Evolutionary conservation across 2,329 filamentous ascomycete species (phyloP).

Genomic region (Emmonsia crescens): DNA sequence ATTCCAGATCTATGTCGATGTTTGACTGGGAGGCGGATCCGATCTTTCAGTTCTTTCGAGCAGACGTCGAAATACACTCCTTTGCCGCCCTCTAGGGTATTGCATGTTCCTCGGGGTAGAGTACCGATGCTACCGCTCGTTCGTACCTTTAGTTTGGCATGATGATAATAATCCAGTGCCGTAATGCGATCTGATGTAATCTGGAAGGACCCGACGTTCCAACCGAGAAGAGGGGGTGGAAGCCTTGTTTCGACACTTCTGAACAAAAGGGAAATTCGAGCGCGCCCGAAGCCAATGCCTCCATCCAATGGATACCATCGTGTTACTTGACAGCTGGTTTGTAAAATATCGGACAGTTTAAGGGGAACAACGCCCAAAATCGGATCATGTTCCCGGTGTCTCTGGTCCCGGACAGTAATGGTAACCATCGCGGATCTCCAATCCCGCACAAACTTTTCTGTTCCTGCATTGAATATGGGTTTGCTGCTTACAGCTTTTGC

Average conservation of each 20-base stretch:
- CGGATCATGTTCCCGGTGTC: constrained; percentile 86
- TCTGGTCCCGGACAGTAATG: constrained; percentile 74
- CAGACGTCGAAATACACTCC: constrained; percentile 50
- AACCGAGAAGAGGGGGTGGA: constrained; percentile 76
- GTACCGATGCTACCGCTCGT: constrained; percentile 75
- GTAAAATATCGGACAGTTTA: constrained; percentile 76
- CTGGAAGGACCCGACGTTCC: constrained; percentile 92
- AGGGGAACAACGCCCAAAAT: constrained; percentile 86
- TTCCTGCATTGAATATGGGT: constrained; percentile 95
- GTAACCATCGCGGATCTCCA: constrained; percentile 85
- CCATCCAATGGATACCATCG: constrained; percentile 96
- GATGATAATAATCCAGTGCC: constrained; percentile 50
- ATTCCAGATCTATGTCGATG: constrained; percentile 83
- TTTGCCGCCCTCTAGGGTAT: constrained; percentile 46
- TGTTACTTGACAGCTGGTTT: constrained; percentile 75
- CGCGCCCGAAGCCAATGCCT: constrained; percentile 80
- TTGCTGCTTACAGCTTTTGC: constrained; percentile 88
- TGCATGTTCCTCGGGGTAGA: constrained; percentile 54
- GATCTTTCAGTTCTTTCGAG: constrained; percentile 39
- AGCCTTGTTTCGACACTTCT: constrained; percentile 77
- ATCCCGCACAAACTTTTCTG: constrained; percentile 83
- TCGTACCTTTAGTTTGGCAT: constrained; percentile 60
- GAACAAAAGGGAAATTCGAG: constrained; percentile 82
- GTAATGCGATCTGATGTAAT: constrained; percentile 63
- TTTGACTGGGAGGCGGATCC: constrained; percentile 73